Base-by-base conservation (phyloP, 139 green algal genomes). In the Chlorella sp. region DNA sequence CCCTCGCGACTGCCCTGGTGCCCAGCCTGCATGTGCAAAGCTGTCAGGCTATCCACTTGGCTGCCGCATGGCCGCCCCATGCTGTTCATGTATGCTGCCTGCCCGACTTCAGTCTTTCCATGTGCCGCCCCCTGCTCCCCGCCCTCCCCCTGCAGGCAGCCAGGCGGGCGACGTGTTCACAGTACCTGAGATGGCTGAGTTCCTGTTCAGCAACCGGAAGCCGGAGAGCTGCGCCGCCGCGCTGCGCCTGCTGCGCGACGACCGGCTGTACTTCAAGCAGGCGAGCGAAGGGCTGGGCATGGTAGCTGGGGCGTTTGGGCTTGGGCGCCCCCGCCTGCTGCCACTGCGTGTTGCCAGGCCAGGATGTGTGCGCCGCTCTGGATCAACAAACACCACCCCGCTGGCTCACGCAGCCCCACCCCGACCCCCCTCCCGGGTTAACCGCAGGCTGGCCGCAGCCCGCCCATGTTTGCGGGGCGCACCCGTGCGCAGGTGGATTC, bases 231-330 rank as follows among this genome's bases (percentile, higher is more conserved):
- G 85, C 44, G 92, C 88, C 68, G 87, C 90, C 38, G 88, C 92
- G n/a, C 90, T 93, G 70, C 83, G 84, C 51, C 84, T 96, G 81
- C 87, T 96, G 74, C 77, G 68, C 6, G 44, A 86, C 20, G 93
- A 96, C 86, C 70, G 79, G 22, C 76, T 92, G 22, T 96, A 88
- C 88, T 96, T 96, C 88, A 94, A 94, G 77, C 91, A 91, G 86
- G 86, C 85, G 60, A 36, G 85, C 16, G 60, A 65, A 36, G 6
- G 44, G 8, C 70, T 62, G 5, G 6, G 5, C 2, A 20, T 19
- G 16, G 69, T 38, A 8, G 58, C 58, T 65, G 58, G 9, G 3
- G 58, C 11, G 9, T 3, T 28, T n/a, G n/a, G n/a, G n/a, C n/a
- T n/a, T n/a, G n/a, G n/a, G n/a, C n/a, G n/a, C n/a, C n/a, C n/a